A percentile compares a stretch with the other conserved stretches of the same genome.
Evolutionary conservation across 495 filamentous ascomycete genomes (phyloP).

Genomic region (Aspergillus saccharolyticus): DNA sequence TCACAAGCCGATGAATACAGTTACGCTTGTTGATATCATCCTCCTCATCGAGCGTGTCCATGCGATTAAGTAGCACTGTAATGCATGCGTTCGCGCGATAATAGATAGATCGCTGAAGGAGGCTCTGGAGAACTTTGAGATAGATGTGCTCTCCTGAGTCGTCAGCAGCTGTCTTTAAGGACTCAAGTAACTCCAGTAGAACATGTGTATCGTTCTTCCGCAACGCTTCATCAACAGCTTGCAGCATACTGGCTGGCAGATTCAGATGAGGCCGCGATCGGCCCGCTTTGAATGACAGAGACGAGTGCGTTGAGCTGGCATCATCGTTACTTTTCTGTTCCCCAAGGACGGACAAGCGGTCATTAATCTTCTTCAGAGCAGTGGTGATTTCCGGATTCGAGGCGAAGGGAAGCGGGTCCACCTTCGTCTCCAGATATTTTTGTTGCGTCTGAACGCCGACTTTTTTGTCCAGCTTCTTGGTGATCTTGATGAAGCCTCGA

Average conservation of each 20-base stretch:
- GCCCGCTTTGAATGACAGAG: conserved; percentile 63
- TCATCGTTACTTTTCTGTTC: conserved; percentile 69
- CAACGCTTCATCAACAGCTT: conserved; percentile 72
- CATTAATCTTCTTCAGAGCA: conserved; percentile 74
- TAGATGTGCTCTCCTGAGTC: conserved; percentile 43
- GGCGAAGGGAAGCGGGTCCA: conserved; percentile 79
- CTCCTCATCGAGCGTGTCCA: conserved; percentile 71
- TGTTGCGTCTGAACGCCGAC: conserved; percentile 68
- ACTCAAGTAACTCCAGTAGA: conserved; percentile 54
- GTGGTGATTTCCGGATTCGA: conserved; percentile 62
- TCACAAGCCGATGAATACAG: conserved; percentile 85
- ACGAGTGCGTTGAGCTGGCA: conserved; percentile 63
- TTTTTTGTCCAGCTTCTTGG: conserved; percentile 96
- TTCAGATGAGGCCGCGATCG: conserved; percentile 66
- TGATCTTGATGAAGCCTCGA: conserved; percentile 93
- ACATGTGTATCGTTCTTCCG: conserved; percentile 63
- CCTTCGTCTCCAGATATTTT: conserved; percentile 79
- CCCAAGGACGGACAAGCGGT: conserved; percentile 78
- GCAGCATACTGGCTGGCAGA: conserved; percentile 58
- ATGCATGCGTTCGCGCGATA: conserved; percentile 64
- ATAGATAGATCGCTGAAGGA: conserved; percentile 80
- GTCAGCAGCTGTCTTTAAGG: conserved; percentile 48
- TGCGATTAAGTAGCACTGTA: conserved; percentile 57
- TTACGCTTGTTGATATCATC: conserved; percentile 93
- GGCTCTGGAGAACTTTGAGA: conserved; percentile 63